Base-by-base conservation (phyloP, 257 asterid genomes). In the Solanum boliviense region DNA sequence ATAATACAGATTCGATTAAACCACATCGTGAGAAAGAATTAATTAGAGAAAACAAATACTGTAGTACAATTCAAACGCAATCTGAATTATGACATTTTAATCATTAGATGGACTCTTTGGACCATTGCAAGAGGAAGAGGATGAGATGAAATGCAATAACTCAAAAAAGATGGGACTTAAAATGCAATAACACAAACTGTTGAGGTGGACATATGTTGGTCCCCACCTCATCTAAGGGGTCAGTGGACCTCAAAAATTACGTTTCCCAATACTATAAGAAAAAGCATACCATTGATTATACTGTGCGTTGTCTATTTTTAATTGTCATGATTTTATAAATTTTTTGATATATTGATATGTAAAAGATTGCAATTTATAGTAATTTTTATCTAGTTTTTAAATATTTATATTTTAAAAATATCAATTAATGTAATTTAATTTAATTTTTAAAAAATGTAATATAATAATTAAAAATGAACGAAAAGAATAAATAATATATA, bases 181-280 rank as follows among this genome's bases (percentile, higher is more conserved):
- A 85, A 76, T 29, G 67, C 88, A 91, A 88, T 52, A 38, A 74
- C 8, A n/a, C 12, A n/a, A 38, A 76, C 12, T 2, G 3, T 10
- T 76, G 34, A 84, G 73, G 84, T 72, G 82, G 90, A 78, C 84
- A 84, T 82, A 35, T 62, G 56, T 86, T 27, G 91, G 92, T 92
- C 94, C 92, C 91, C 85, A 34, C 38, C 21, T 67, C 46, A 68
- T 20, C 21, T 15, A 52, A 1, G 62, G n/a, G 62, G 9, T 52
- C 62, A 52, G 83, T 87, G 92, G 88, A 83, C 89, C 90, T 81
- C 84, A 13, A 29, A 74, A 35, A 27, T 89, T 35, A 23, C 89
- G 89, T 41, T 67, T 89, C 90, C 87, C 93, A 39, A 89, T 62
- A 89, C 82, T 46, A 67, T 90, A 87, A 89, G 88, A 82, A 89